Evolutionary conservation across 805 yeast species (phyloP), one percentile per base, ranked within the genome.

Genomic region (Lipomyces starkeyi): DNA sequence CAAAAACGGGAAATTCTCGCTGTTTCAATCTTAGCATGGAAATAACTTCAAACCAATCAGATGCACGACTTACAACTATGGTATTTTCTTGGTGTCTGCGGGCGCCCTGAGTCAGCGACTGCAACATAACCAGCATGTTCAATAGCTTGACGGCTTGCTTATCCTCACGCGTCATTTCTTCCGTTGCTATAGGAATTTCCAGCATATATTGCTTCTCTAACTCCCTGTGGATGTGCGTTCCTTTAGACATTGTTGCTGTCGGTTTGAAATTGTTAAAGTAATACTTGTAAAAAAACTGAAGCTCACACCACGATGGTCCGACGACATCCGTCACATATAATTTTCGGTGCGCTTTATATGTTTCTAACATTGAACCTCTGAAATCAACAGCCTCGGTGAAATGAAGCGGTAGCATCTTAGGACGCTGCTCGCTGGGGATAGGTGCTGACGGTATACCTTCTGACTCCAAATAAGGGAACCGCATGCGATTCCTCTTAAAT

Each of bases 281-380:
- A 34, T 47, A 29, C 52, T 63, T 53, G 49, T 71, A 68, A 32
- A 71, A 71, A 59, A 59, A 59, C 54, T 66, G 73, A 43, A 69
- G 60, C 57, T 71, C 74, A 58, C 74, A 71, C 66, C 71, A 71
- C 20, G 55, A 32, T 9, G 71, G 71, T 1, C 60, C 63, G n/a
- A 68, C 67, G 13, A 68, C 49, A 32, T 68, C 71, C 29, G 69
- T 57, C 20, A 68, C 71, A 13, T 55, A 37, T 13, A 68, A 59
- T 32, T 55, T 62, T 64, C 65, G 61, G 14, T 63, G 63, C 5
- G 29, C 2, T 20, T 66, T 69, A 29, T 68, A 68, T 32, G 54
- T 58, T 13, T 59, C 61, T 6, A 68, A 60, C 65, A 68, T 63
- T 7, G 59, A 56, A 6, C 47, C 56, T n/a, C 52, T 27, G 62